These are phyloP conservation scores for Ciborinia camelliae DNA, from an alignment of 2,329 filamentous ascomycete genomes.

Conservation along the genomic window DNA sequence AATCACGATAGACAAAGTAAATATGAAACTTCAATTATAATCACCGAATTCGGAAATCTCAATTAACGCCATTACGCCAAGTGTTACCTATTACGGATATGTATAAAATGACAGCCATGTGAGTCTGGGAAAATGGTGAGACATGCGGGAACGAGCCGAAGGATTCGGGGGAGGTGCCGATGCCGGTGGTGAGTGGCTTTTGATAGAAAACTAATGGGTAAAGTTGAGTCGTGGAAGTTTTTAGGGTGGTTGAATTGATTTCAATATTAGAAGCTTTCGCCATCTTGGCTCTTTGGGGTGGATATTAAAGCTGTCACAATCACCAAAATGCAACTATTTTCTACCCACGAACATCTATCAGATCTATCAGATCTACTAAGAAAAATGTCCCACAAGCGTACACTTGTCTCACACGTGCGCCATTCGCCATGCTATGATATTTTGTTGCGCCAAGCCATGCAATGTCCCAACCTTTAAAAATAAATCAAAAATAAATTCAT, in stretches of 20 bases:
- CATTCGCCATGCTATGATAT: constrained; percentile 5
- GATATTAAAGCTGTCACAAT: constrained; percentile 1
- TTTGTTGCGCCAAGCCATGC: not conserved
- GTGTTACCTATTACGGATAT: not conserved
- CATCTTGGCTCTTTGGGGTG: not conserved
- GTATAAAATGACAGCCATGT: not conserved
- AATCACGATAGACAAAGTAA: not conserved
- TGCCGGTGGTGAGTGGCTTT: not conserved
- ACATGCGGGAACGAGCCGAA: not conserved
- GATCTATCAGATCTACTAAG: not conserved
- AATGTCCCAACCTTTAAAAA: not conserved
- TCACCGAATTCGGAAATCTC: not conserved
- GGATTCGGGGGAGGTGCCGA: not conserved
- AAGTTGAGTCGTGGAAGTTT: not conserved
- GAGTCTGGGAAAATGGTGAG: not conserved
- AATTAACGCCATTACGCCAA: too few species aligned
- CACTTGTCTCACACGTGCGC: constrained; percentile 6
- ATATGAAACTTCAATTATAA: not conserved
- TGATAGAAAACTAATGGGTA: not conserved
- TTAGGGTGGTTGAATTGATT: not conserved
- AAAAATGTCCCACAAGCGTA: not conserved
- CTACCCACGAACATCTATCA: constrained; percentile 12
- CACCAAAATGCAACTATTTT: constrained; percentile 11
- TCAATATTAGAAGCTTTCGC: not conserved
- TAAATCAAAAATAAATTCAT: not conserved